These are phyloP conservation scores for Spizellomyces punctatus DNA, from an alignment of 192 early-diverging fungal genomes.

Conservation along the genomic window DNA sequence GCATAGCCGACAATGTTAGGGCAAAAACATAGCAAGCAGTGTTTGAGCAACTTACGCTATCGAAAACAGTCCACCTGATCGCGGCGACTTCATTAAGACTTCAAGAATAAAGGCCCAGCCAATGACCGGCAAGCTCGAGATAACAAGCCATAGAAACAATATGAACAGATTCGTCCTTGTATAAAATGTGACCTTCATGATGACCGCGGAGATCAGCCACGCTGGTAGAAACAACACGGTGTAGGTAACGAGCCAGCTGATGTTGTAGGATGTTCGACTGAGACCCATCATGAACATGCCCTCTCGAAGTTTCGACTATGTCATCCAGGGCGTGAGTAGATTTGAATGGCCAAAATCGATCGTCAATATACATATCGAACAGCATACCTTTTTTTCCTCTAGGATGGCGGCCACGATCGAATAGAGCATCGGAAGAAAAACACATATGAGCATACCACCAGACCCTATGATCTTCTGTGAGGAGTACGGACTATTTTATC, in stretches of 20 bases:
- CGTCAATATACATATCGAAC: neutral
- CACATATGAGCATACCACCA: too few relatives aligned
- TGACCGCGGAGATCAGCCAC: constrained; percentile 6
- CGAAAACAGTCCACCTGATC: constrained; percentile 17
- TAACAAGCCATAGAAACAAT: neutral
- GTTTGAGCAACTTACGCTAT: neutral
- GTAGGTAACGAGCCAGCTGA: constrained; percentile 20
- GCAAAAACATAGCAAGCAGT: too few relatives aligned
- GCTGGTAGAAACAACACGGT: constrained; percentile 2
- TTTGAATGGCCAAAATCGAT: neutral
- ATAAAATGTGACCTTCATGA: constrained; percentile 4
- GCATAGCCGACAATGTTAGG: too few relatives aligned
- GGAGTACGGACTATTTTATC: too few relatives aligned
- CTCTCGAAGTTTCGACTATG: neutral
- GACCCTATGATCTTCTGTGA: too few relatives aligned
- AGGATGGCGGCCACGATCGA: constrained; percentile 5
- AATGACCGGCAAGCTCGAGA: constrained; percentile 4
- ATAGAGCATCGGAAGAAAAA: too few relatives aligned
- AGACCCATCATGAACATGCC: constrained; percentile 13
- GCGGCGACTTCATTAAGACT: constrained; percentile 15
- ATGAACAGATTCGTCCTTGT: neutral
- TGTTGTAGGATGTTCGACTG: neutral
- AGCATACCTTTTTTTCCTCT: constrained; percentile 4
- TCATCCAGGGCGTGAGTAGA: neutral
- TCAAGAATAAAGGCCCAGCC: constrained; percentile 14